Conservation (phyloP, 2,329 filamentous ascomycete species). For the Rhinocladiella similis region DNA sequence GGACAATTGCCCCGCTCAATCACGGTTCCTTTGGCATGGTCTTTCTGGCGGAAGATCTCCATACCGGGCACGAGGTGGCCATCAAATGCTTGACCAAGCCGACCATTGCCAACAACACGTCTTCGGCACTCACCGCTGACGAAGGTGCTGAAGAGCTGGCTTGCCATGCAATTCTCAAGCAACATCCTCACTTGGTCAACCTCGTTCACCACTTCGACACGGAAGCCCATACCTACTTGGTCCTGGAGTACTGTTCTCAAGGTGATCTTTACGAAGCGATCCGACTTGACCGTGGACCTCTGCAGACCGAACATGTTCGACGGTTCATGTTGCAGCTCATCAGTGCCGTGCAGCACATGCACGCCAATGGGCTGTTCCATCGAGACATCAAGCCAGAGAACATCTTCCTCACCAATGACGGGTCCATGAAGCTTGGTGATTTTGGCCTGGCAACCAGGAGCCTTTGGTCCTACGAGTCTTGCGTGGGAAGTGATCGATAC, state of each 20-base stretch:
- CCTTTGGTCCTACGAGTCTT: constrained; percentile 86
- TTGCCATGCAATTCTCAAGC: constrained; percentile 75
- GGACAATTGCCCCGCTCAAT: constrained; percentile 91
- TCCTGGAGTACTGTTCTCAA: constrained; percentile 91
- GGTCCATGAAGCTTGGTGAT: constrained; percentile 93
- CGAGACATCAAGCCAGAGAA: constrained; percentile 99
- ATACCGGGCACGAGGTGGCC: constrained; percentile 77
- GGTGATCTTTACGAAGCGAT: constrained; percentile 98
- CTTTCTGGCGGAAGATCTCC: constrained; percentile 81
- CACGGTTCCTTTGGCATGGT: constrained; percentile 99
- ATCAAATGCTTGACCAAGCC: constrained; percentile 96
- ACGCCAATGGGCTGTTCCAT: constrained; percentile 88
- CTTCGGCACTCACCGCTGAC: constrained; percentile 60
- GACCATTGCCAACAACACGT: constrained; percentile 28
- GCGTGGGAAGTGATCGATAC: constrained; percentile 95
- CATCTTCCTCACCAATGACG: constrained; percentile 86
- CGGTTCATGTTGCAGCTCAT: constrained; percentile 96
- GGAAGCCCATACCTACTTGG: constrained; percentile 82
- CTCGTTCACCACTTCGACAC: constrained; percentile 90
- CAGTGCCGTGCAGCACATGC: constrained; percentile 85
- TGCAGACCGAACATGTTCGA: constrained; percentile 94
- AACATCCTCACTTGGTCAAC: constrained; percentile 91
- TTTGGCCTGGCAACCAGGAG: constrained; percentile 91
- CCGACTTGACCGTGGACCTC: constrained; percentile 78
- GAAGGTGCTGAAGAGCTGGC: constrained; percentile 61